These are phyloP conservation scores for Populus tremula DNA, from an alignment of 345 rosid species.

Conservation along the genomic window DNA sequence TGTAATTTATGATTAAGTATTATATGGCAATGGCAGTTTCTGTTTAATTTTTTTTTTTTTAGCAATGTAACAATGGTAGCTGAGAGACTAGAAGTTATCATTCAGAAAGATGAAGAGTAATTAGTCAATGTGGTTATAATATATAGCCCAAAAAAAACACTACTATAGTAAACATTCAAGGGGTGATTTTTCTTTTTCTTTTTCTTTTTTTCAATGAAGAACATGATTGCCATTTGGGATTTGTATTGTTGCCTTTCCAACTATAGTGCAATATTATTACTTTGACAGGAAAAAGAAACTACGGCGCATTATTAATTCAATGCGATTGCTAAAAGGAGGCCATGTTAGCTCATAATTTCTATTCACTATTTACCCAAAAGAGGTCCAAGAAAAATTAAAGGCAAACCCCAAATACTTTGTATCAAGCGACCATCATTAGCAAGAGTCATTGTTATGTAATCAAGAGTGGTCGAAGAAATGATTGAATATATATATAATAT, in stretches of 20 bases:
- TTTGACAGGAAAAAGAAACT: too few species aligned
- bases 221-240: too few species aligned
- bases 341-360: background rate
- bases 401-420: background rate
- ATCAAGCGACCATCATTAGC: background rate
- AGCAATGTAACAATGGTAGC: too few species aligned
- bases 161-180: background rate
- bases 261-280: background rate
- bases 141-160: background rate
- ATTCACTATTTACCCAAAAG: background rate
- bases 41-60: too few species aligned
- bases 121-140: background rate
- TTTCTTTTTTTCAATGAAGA: too few species aligned
- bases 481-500: background rate
- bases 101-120: background rate
- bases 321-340: background rate
- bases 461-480: background rate
- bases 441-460: background rate
- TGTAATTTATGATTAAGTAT: too few species aligned
- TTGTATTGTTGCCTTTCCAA: background rate
- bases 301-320: background rate
- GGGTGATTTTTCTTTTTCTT: background rate
- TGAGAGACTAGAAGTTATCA: too few species aligned
- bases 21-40: too few species aligned
- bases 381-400: background rate